These are phyloP conservation scores for Fusarium acutatum DNA, from an alignment of 2,329 filamentous ascomycete genomes.

Conservation along the genomic window DNA sequence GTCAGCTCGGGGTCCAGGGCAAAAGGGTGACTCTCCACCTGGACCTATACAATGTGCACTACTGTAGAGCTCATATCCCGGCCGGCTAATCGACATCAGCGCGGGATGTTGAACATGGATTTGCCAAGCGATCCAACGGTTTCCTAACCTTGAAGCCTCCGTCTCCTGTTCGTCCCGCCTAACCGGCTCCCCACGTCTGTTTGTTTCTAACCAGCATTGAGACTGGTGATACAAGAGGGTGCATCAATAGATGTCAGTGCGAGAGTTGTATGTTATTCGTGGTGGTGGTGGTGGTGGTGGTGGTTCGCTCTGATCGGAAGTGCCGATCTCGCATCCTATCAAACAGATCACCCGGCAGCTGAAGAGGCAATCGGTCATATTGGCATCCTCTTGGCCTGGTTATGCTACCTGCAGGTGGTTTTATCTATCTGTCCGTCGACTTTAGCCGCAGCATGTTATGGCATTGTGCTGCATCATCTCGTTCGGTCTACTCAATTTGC, in stretches of 20 bases:
- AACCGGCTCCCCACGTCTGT: conserved; percentile 15
- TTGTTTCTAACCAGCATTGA: not conserved
- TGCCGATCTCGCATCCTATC: conserved; percentile 34
- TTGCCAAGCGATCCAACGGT: conserved; percentile 5
- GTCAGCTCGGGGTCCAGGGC: conserved; percentile 4
- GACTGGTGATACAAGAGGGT: conserved; percentile 6
- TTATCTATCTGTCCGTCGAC: not conserved
- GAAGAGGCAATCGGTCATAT: conserved; percentile 9
- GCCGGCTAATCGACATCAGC: conserved; percentile 11
- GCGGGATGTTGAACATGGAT: conserved; percentile 23
- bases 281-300: not conserved
- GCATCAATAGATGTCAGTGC: not conserved
- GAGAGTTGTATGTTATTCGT: not conserved
- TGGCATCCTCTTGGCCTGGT: not conserved
- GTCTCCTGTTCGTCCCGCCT: conserved; percentile 21
- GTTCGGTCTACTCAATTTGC: not conserved
- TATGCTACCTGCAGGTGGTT: not conserved
- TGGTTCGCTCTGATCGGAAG: conserved; percentile 16
- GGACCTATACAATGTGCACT: not conserved
- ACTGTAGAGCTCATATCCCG: not conserved
- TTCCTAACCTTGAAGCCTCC: not conserved
- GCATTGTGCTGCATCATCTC: not conserved
- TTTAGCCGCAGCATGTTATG: not conserved
- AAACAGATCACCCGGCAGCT: conserved; percentile 19
- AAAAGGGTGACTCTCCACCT: conserved; percentile 9